Evolutionary conservation across 805 yeast species (phyloP).

Genomic region (Schizosaccharomyces japonicus): DNA sequence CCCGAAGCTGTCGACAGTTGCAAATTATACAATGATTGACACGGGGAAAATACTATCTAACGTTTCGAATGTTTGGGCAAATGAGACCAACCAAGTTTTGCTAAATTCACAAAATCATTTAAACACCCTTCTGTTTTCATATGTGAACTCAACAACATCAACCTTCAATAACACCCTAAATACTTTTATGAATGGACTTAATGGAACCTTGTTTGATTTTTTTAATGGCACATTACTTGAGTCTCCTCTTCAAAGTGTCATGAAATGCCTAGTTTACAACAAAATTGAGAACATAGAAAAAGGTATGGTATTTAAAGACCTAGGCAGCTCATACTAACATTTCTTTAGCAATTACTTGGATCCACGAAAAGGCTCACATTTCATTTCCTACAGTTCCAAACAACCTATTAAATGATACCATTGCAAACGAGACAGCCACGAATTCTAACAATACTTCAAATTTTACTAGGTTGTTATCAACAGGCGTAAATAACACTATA

Average conservation of each 20-base stretch:
- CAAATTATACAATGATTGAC: conserved; percentile 15
- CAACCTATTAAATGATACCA: background rate
- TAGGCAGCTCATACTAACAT: background rate
- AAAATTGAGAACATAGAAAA: conserved; percentile 41
- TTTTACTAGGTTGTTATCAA: no score
- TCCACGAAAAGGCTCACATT: conserved; percentile 36
- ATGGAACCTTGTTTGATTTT: conserved; percentile 29
- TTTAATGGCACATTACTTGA: conserved; percentile 51
- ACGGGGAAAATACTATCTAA: background rate
- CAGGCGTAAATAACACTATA: no score
- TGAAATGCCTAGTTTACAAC: conserved; percentile 56
- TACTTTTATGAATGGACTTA: conserved; percentile 33
- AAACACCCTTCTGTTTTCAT: conserved; percentile 43
- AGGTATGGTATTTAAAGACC: conserved; percentile 20
- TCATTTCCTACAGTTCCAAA: conserved; percentile 23
- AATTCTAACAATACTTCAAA: no score
- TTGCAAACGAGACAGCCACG: background rate
- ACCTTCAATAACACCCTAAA: conserved; percentile 38
- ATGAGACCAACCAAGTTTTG: conserved; percentile 33
- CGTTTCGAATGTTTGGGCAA: conserved; percentile 23
- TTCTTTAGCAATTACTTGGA: conserved; percentile 34
- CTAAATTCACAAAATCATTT: conserved; percentile 24
- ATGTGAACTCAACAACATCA: conserved; percentile 33
- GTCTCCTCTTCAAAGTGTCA: conserved; percentile 25
- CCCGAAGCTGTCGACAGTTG: conserved; percentile 8